Conservation (phyloP, 106 monocot genomes). For the Cymbidium sinense region DNA sequence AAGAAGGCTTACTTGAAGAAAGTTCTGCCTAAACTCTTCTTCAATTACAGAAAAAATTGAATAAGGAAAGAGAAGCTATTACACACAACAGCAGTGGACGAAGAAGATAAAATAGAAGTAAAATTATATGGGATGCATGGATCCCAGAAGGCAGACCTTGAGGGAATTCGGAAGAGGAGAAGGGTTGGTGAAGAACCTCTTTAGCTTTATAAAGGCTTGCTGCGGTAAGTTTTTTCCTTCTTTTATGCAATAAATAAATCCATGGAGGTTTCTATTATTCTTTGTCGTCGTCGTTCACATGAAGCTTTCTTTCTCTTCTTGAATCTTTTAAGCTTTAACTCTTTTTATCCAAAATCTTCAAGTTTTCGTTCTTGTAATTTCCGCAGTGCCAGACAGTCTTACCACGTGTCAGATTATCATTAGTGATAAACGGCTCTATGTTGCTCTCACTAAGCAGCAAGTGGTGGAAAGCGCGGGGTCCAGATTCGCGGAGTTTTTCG, state of each 20-base stretch:
- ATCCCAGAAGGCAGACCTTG: background rate
- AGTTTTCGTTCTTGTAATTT: constrained; percentile 14
- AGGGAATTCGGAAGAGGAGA: background rate
- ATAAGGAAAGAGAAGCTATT: background rate
- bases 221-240: background rate
- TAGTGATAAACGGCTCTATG: background rate
- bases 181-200: background rate
- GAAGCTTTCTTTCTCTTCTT: constrained; percentile 13
- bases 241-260: background rate
- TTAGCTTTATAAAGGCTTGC: constrained; percentile 16
- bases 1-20: background rate
- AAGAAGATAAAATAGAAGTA: background rate
- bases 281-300: constrained; percentile 2
- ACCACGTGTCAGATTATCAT: background rate
- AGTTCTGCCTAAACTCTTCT: constrained; percentile 6
- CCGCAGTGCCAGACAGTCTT: background rate
- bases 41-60: background rate
- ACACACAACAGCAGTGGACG: background rate
- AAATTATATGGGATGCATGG: background rate
- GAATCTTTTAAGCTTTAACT: background rate
- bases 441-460: constrained; percentile 5
- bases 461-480: constrained; percentile 9
- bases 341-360: constrained; percentile 6
- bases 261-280: background rate
- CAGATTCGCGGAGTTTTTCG: background rate